Base-by-base conservation (phyloP, 306 rosid genomes). In the Acmispon strigosus region DNA sequence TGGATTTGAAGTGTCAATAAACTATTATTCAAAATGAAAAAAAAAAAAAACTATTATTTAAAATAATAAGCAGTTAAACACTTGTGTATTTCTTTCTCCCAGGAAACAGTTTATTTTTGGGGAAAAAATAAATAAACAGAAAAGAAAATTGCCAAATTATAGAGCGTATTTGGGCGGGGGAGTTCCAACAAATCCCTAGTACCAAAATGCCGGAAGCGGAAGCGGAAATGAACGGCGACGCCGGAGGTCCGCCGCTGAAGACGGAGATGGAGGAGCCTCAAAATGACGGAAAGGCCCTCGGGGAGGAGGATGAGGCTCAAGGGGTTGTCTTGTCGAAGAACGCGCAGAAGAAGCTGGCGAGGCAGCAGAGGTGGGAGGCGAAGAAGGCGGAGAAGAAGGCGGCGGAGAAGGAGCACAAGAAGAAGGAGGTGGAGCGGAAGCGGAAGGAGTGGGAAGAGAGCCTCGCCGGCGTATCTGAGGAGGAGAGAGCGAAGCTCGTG, bases 341-440 rank as follows among this genome's bases (percentile, higher is more conserved):
- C 65, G 94, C 96, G 5, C 80, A 76, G 78, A 94, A 94, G 97
- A 90, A 84, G 84, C 66, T 88, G 7, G 61, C 85, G 55, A 87
- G 58, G 81, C 97, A 87, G 75, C 87, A 86, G 62, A 82, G 81
- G 47, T 94, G 66, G 83, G 96, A 90, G 48, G 92, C 84, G 59
- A 90, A 76, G 78, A 93, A 88, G 72, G 94, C 85, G 15, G 96
- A 90, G 83, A 93, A 90, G 92, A 93, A 93, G 72, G 90, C 87
- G 1, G 68, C 50, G 75, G 83, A 43, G 10, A 93, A 93, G 74
- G 94, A 78, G 84, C 87, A 76, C 29, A 88, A 83, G 87, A 86
- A 66, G 79, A 80, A 12, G 45, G 87, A 82, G 2, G 79, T 8
- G 0, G 97, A 93, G 79, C 75, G 92, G 24, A 93, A 90, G 81